These are phyloP conservation scores for Pythium folliculosum DNA, from an alignment of 352 stramenopile genomes.

Conservation along the genomic window DNA sequence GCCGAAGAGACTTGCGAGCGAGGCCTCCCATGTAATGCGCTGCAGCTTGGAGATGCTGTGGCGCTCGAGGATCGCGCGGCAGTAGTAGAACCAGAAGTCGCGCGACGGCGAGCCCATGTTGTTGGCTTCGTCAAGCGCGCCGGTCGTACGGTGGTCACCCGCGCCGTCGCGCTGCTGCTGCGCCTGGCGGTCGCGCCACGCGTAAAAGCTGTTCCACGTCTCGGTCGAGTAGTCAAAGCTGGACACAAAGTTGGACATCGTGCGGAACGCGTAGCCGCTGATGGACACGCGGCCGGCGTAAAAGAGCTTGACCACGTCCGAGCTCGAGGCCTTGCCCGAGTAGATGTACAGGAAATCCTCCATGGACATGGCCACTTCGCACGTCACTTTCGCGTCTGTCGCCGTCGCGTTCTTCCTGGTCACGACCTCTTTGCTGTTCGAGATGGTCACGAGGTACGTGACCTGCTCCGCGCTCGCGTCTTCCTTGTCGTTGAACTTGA, in stretches of 20 bases:
- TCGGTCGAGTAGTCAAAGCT: conserved; percentile 88
- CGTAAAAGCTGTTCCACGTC: conserved; percentile 79
- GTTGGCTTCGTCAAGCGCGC: conserved; percentile 37
- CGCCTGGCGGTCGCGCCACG: conserved; percentile 50
- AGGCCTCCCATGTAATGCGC: conserved; percentile 75
- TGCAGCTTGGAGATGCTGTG: conserved; percentile 72
- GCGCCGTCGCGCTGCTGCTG: conserved; percentile 11
- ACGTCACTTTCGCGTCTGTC: conserved; percentile 46
- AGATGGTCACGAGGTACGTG: conserved; percentile 72
- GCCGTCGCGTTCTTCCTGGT: conserved; percentile 60
- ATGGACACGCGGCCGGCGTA: conserved; percentile 78
- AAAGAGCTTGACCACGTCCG: conserved; percentile 78
- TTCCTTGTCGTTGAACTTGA: conserved; percentile 71
- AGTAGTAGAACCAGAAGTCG: conserved; percentile 78
- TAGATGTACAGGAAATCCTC: conserved; percentile 89
- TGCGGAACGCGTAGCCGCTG: conserved; percentile 81
- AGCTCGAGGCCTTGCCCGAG: conserved; percentile 79
- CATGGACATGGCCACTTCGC: conserved; percentile 83
- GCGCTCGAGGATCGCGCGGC: conserved; percentile 52
- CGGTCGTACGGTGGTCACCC: conserved; percentile 31
- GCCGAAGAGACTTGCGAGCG: conserved; percentile 66
- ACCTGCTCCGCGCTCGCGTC: conserved; percentile 40
- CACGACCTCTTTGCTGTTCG: conserved; percentile 43
- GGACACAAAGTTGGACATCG: conserved; percentile 77
- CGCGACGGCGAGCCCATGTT: conserved; percentile 60